Evolutionary conservation across 345 rosid species (phyloP).

Genomic region (Eucalyptus urophylla): DNA sequence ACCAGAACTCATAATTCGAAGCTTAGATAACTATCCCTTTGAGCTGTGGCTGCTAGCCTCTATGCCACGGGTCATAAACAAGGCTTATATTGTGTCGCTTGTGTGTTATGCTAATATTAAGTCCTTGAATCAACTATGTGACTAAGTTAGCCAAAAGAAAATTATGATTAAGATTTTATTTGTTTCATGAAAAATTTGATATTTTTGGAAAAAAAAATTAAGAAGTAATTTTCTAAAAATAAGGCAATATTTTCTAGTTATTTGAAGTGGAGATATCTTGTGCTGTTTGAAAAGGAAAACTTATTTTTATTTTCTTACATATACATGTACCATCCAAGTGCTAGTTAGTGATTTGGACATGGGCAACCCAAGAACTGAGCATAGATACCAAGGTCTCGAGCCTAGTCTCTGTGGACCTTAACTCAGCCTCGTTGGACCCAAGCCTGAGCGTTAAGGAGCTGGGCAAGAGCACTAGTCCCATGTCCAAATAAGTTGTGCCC

Average conservation of each 20-base stretch:
- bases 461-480: not conserved
- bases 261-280: too few relatives aligned
- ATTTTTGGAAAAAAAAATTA: too few relatives aligned
- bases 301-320: too few relatives aligned
- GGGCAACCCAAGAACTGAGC: not conserved
- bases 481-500: too few relatives aligned
- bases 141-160: not conserved
- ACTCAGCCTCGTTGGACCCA: fast-evolving
- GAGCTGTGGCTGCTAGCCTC: not conserved
- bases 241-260: fast-evolving
- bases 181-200: fast-evolving
- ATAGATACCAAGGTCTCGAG: fast-evolving
- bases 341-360: not conserved
- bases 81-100: not conserved
- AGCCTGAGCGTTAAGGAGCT: fast-evolving
- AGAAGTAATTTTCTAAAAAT: too few relatives aligned
- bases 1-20: not conserved
- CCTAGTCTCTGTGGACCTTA: fast-evolving
- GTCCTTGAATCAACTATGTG: not conserved
- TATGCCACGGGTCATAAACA: not conserved
- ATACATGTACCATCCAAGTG: fast-evolving
- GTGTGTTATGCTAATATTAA: not conserved
- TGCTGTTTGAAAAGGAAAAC: fast-evolving
- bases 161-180: not conserved
- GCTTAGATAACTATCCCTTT: not conserved